phyloP scores from a whole-genome alignment of 331 rosid genomes.

The Acacia concinna region DNA sequence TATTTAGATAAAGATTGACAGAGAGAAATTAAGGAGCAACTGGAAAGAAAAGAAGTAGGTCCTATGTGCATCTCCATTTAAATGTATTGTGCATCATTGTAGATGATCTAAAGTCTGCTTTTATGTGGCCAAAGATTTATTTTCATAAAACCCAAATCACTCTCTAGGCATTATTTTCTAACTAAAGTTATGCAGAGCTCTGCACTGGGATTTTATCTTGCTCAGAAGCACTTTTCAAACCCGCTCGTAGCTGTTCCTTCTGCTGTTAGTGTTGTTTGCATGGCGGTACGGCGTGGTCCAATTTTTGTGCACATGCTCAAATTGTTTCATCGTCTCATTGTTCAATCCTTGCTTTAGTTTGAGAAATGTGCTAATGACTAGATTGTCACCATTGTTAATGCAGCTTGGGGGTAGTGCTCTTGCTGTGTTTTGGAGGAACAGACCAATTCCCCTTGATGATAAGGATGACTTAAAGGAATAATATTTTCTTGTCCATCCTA shows the following conservation, averaged over 20 bases:
- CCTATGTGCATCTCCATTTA: background rate
- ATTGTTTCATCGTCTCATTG: background rate
- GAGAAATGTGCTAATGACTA: constrained; percentile 8
- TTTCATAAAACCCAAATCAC: background rate
- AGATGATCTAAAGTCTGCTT: background rate
- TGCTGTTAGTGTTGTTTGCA: constrained; percentile 93
- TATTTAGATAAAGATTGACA: background rate
- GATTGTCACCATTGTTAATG: constrained; percentile 18
- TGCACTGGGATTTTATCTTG: constrained; percentile 90
- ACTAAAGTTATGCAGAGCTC: constrained; percentile 63
- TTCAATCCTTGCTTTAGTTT: constrained; percentile 3
- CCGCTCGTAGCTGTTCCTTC: constrained; percentile 97
- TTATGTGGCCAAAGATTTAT: background rate
- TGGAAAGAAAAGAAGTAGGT: background rate
- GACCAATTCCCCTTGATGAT: constrained; percentile 73
- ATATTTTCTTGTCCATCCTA: constrained; percentile 8
- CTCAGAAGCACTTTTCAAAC: constrained; percentile 89
- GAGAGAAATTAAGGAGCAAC: background rate
- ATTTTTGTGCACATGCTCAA: background rate
- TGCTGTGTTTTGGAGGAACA: constrained; percentile 89
- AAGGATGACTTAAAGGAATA: constrained; percentile 92
- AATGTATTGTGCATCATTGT: background rate
- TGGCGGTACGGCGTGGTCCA: constrained; percentile 67
- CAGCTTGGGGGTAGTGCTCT: constrained; percentile 97
- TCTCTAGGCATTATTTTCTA: background rate